Evolutionary conservation across 2,329 filamentous ascomycete species (phyloP), one percentile per base, ranked within the genome.

Genomic region (Rutstroemia sp.): DNA sequence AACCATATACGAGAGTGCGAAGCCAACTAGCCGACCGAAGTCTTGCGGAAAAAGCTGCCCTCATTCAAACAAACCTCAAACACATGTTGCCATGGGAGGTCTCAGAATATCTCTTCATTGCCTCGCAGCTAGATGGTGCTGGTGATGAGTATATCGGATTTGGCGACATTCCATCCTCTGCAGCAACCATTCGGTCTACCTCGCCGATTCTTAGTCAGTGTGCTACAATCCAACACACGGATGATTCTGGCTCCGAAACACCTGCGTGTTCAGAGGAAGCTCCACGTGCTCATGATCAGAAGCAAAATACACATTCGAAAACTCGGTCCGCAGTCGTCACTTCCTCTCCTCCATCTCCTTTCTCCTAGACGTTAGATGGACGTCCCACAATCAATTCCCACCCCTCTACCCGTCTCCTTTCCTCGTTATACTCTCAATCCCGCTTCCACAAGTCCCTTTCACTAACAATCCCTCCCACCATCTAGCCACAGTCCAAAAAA

Each of bases 401-500:
- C 5, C 39, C 5, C 39, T 42, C 16, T 3, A 7, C 6, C 9
- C 3, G 6, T 8, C n/a, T 4, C 8, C 7, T n/a, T 42, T n/a
- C 10, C 19, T 21, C 42, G 16, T 12, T 23, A 19, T 19, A 19
- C 19, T 19, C 19, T 19, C 19, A 19, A 19, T 19, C 19, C 19
- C 19, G 19, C 17, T 23, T 19, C 19, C 19, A 19, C 9, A 45
- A 23, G 12, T 12, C n/a, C 19, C n/a, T 12, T 12, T 42, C 37
- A 45, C 55, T 57, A 44, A 54, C 38, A 5, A 12, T 42, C 21
- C 5, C 8, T 27, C 16, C 51, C 45, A 47, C 5, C 14, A 41
- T 46, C 27, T 58, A 84, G 83, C 83, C 38, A 87, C 83, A 5
- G 83, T 87, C n/a, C 83, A 86, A 67, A 87, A 87, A 74, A 99